phyloP scores from a whole-genome alignment of 768 basidiomycete species.

The Leccinum rimulosum region DNA sequence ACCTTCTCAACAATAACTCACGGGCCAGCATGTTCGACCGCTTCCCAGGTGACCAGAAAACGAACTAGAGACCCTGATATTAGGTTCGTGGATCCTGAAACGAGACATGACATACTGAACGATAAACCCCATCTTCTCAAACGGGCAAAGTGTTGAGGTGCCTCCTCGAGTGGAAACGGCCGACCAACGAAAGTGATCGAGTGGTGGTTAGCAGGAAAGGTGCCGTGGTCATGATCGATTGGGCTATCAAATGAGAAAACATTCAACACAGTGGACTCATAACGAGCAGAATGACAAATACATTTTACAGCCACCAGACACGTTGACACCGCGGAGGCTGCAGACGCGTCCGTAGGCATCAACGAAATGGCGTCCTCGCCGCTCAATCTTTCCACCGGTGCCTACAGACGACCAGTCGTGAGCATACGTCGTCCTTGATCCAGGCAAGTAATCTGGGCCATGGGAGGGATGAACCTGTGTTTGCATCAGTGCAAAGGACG shows the following conservation, averaged over 20 bases:
- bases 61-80: conserved; percentile 51
- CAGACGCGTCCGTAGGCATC: conserved; percentile 81
- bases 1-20: conserved; percentile 41
- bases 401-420: conserved; percentile 68
- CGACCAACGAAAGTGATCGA: conserved; percentile 82
- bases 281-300: conserved; percentile 26
- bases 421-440: conserved; percentile 52
- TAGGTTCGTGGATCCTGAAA: background rate
- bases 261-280: conserved; percentile 21
- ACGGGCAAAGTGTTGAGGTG: conserved; percentile 78
- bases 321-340: conserved; percentile 78
- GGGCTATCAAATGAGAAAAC: conserved; percentile 45
- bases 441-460: conserved; percentile 42
- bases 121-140: conserved; percentile 85
- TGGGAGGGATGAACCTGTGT: conserved; percentile 47
- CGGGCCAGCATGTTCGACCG: conserved; percentile 92
- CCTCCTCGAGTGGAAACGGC: conserved; percentile 89
- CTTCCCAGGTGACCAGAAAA: conserved; percentile 96
- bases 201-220: conserved; percentile 64
- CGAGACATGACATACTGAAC: conserved; percentile 57
- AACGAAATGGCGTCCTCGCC: conserved; percentile 77
- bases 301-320: conserved; percentile 84
- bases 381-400: conserved; percentile 54
- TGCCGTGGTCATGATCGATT: conserved; percentile 59
- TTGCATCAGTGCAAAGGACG: background rate